Base-by-base conservation (phyloP, 768 basidiomycete genomes). In the Polyporus arcularius region DNA sequence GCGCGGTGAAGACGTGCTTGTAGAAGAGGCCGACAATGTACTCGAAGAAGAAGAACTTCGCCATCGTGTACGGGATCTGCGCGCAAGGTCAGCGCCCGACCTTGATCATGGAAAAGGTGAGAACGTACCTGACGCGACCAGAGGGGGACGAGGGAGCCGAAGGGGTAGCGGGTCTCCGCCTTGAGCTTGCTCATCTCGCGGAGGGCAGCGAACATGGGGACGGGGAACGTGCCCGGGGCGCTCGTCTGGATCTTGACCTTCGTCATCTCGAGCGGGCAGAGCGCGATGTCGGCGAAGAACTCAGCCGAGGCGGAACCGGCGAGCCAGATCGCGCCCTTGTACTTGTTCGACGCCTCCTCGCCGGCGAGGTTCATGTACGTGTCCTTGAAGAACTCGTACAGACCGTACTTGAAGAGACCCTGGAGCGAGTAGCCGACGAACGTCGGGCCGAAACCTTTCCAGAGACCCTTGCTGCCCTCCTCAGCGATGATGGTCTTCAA, bases 391-490 rank as follows among this genome's bases (percentile, higher is more conserved):
- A 90, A 75, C 78, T 98, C 95, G 75, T 97, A 97, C 74, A 96
- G 91, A 80, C 96, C 96, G 75, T 93, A 97, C 79, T 98, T 98
- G 89, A 96, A 94, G 85, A 95, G 88, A 73, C 96, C 96, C 79
- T 97, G 96, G 69, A 94, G 83, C 9, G 93, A 92, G 81, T 96
- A 96, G 65, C 96, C 94, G 76, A 96, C 81, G 64, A 94, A 80
- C 61, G 96, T 98, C 55, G 96, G 96, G 40, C 92, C 92, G 72
- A 97, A 80, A 70, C 96, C 96, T 77, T 96, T 98, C 87, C 94
- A 90, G 76, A 97, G 85, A 75, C 93, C 96, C 41, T 75, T 85
- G 61, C 86, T 76, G 69, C 95, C 92, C 76, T 96, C 91, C 74
- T 93, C 92, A 43, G 83, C 84, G 57, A 90, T 55, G 71, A 95